A percentile compares a stretch with the other conserved stretches of the same genome.
These are phyloP conservation scores for Ilyonectria destructans DNA, from an alignment of 2,329 filamentous ascomycete species.

Conservation along the genomic window DNA sequence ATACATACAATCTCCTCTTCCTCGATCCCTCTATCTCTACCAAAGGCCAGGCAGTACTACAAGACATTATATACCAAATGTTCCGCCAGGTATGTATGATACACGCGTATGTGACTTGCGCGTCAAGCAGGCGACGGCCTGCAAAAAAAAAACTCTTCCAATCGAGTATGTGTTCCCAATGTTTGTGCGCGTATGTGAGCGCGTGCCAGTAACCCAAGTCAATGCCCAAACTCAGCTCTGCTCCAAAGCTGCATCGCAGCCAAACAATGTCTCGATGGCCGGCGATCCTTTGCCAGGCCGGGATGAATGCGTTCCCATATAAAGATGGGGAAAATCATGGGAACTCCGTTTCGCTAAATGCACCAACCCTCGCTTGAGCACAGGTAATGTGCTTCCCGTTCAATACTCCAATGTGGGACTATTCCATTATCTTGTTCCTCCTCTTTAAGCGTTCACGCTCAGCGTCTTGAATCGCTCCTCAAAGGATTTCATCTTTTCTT, in stretches of 20 bases:
- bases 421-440: constrained; percentile 26
- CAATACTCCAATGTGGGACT: constrained; percentile 31
- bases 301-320: constrained; percentile 35
- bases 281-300: constrained; percentile 30
- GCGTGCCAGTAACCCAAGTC: constrained; percentile 36
- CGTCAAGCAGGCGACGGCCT: constrained; percentile 6
- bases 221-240: constrained; percentile 33
- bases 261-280: constrained; percentile 28
- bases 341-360: constrained; percentile 60
- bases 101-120: constrained; percentile 31
- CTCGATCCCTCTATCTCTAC: constrained; percentile 11
- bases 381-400: constrained; percentile 36
- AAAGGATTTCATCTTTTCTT: constrained; percentile 72
- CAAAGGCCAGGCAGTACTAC: constrained; percentile 42
- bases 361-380: constrained; percentile 43
- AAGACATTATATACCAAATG: constrained; percentile 51
- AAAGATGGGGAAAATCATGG: constrained; percentile 47
- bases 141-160: constrained; percentile 18
- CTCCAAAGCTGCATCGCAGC: constrained; percentile 34
- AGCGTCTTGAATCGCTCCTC: constrained; percentile 58
- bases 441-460: constrained; percentile 45
- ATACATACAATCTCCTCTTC: constrained; percentile 32
- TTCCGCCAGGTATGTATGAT: constrained; percentile 30
- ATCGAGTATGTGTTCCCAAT: constrained; percentile 33
- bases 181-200: constrained; percentile 30